Evolutionary conservation across 1,284 basidiomycete species (phyloP).

Genomic region (Mixia osmundae): DNA sequence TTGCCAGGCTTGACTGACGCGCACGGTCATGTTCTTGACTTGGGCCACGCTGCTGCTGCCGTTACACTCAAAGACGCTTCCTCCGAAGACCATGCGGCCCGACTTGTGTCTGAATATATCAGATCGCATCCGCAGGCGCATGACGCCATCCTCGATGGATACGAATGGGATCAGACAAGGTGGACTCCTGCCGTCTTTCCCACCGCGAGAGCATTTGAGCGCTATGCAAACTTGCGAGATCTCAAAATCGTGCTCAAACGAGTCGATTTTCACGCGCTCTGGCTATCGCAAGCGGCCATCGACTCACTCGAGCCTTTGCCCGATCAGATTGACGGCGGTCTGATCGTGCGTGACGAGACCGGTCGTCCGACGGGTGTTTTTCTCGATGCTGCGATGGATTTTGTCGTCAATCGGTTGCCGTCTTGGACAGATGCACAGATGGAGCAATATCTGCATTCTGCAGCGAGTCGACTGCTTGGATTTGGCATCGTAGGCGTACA

Average conservation of each 20-base stretch:
- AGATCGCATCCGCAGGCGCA: slow-evolving; percentile 32
- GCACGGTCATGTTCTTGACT: slow-evolving; percentile 48
- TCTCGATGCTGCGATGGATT: slow-evolving; percentile 15
- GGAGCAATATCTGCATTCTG: slow-evolving; percentile 35
- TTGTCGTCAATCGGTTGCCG: slow-evolving; percentile 28
- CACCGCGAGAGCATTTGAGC: slow-evolving; percentile 27
- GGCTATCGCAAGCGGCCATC: slow-evolving; percentile 48
- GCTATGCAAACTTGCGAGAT: slow-evolving; percentile 1
- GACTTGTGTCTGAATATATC: slow-evolving; percentile 39
- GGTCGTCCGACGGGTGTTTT: slow-evolving; percentile 46
- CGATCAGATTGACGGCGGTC: slow-evolving; percentile 41
- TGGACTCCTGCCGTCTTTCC: slow-evolving; percentile 40
- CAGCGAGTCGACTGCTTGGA: slow-evolving; percentile 40
- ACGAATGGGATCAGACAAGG: slow-evolving; percentile 77
- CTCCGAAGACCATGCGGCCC: slow-evolving; percentile 40
- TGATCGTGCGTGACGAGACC: slow-evolving; percentile 38
- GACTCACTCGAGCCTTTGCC: slow-evolving; percentile 29
- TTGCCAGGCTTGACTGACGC: slow-evolving; percentile 29
- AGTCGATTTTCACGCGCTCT: slow-evolving; percentile 58
- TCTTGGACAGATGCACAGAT: slow-evolving; percentile 36
- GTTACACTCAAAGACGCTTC: slow-evolving; percentile 30
- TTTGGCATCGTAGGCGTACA: slow-evolving; percentile 61
- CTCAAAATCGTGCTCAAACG: slow-evolving; percentile 7
- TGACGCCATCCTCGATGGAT: slow-evolving; percentile 47
- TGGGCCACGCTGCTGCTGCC: slow-evolving; percentile 43